Percentiles rank a stretch among this genome's conserved stretches.
phyloP scores from a whole-genome alignment of 2,329 filamentous ascomycete species.

The Phialophora expanda region DNA sequence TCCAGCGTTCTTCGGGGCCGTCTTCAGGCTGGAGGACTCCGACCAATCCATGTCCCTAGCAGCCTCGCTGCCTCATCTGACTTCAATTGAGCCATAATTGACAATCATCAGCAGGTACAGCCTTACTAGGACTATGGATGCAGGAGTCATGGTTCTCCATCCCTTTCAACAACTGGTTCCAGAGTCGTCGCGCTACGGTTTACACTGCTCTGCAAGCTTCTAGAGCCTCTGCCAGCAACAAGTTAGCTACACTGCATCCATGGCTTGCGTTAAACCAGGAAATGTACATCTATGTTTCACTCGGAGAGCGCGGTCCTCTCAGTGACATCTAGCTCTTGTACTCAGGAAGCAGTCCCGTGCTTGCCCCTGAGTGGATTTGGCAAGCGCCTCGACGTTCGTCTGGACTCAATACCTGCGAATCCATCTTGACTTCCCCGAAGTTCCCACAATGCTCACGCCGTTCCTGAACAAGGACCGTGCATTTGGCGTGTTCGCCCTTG shows the following conservation, averaged over 20 bases:
- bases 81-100: not conserved
- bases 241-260: too few species aligned
- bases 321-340: not conserved
- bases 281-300: too few species aligned
- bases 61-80: not conserved
- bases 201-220: not conserved
- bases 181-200: not conserved
- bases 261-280: too few species aligned
- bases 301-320: too few species aligned
- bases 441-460: not conserved
- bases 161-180: not conserved
- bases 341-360: not conserved
- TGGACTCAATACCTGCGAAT: not conserved
- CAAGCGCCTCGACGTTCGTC: not conserved
- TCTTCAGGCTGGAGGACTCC: not conserved
- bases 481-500: not conserved
- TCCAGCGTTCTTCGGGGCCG: not conserved
- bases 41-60: not conserved
- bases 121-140: not conserved
- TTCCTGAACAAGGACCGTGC: not conserved
- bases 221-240: not conserved
- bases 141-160: not conserved
- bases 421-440: not conserved
- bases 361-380: not conserved
- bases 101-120: not conserved